These are phyloP conservation scores for Fusarium sp. DNA, from an alignment of 2,329 filamentous ascomycete species.

Conservation along the genomic window DNA sequence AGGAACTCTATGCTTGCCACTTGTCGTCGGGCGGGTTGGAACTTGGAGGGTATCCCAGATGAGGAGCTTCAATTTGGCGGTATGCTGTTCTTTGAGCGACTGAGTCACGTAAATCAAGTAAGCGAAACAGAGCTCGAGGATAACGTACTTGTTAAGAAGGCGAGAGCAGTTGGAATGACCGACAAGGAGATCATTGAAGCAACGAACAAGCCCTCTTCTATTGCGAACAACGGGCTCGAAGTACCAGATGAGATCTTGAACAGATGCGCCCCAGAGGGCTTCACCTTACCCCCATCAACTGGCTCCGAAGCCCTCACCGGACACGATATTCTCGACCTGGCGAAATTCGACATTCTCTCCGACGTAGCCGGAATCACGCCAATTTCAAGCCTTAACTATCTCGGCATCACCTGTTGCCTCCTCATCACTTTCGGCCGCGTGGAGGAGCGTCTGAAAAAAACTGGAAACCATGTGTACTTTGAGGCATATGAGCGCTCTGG, in stretches of 20 bases:
- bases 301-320: background rate
- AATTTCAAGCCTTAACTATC: conserved; percentile 52
- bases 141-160: background rate
- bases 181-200: background rate
- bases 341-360: conserved; percentile 35
- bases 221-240: background rate
- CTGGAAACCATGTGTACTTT: conserved; percentile 37
- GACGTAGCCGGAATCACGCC: conserved; percentile 32
- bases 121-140: background rate
- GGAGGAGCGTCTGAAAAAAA: conserved; percentile 44
- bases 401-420: conserved; percentile 42
- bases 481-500: background rate
- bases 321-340: conserved; percentile 40
- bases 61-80: conserved; percentile 45
- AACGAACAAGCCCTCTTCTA: background rate
- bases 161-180: background rate
- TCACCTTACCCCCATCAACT: background rate
- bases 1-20: conserved; percentile 49
- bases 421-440: conserved; percentile 44
- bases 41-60: conserved; percentile 52
- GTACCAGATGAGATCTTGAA: background rate
- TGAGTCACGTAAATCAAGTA: background rate
- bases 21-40: conserved; percentile 51
- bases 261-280: background rate
- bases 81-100: conserved; percentile 23